Base-by-base conservation (phyloP, 139 green algal species). In the Coelastrella sp. region DNA sequence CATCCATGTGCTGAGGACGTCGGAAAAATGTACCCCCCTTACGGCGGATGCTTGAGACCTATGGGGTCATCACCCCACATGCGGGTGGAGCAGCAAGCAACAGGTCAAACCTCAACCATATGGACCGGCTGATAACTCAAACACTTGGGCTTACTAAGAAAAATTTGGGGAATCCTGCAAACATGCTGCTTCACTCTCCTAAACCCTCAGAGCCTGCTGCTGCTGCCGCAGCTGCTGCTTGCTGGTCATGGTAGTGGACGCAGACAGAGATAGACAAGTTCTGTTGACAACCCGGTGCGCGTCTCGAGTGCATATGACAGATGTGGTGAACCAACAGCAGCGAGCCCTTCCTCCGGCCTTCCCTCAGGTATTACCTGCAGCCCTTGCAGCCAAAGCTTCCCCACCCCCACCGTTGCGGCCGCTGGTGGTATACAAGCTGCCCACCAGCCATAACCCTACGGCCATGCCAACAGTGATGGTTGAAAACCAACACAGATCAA, bases 261-360 rank as follows among this genome's bases (percentile, higher is more conserved):
- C 32, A 47, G 32, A 47, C 32, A 47, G 32, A 47, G 1, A 47
- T 47, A 47, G 32, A 47, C 0, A 47, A 47, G 32, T 47, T 47
- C 32, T 47, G 32, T 0, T 71, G 10, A 94, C 57, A 94, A 66
- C 82, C 80, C 82, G 20, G 80, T 75, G 16, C 73, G 32, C 3
- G 79, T 79, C n/a, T 81, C 32, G 19, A 96, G 87, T 4, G 16
- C 3, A 71, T 71, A 14, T 71, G 64, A 2, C 16, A 89, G 3
- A 60, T 93, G 91, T 14, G 95, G 95, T 6, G 95, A 94, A 58
- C 96, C 94, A 85, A 97, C 94, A 5, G 78, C 91, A 47, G 13
- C 57, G 58, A 97, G 91, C 54, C 94, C 94, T n/a, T 96, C 86
- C 59, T 94, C 82, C 82, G 95, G 32, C 22, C 23, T 80, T 64